A percentile compares a stretch with the other conserved stretches of the same genome.
These are phyloP conservation scores for Trichoderma lentiforme DNA, from an alignment of 2,329 filamentous ascomycete species.

Conservation along the genomic window DNA sequence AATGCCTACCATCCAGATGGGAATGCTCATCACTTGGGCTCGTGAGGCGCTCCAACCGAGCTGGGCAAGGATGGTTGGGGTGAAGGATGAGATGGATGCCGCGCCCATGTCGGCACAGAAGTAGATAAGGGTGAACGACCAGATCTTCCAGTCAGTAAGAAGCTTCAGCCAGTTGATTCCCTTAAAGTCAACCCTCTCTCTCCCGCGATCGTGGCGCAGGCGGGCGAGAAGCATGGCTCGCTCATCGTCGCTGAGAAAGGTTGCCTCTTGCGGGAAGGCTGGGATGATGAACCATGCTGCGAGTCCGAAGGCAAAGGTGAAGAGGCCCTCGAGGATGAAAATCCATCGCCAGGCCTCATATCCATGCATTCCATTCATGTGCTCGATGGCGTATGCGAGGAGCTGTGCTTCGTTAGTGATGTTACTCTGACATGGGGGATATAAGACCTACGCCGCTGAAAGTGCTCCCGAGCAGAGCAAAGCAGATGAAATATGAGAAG, in stretches of 20 bases:
- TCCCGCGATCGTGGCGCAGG: not conserved
- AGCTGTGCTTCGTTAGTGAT: conserved; percentile 14
- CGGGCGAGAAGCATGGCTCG: not conserved
- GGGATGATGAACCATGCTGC: not conserved
- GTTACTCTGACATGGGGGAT: not conserved
- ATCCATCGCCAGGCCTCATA: conserved; percentile 48
- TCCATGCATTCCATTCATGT: conserved; percentile 45
- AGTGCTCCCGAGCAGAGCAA: not conserved
- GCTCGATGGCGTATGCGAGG: conserved; percentile 46
- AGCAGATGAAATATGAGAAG: conserved; percentile 1
- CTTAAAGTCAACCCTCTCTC: not conserved
- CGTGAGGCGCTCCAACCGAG: not conserved
- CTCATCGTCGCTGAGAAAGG: not conserved
- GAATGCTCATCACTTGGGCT: not conserved
- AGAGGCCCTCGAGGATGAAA: conserved; percentile 46
- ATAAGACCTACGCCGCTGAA: not conserved
- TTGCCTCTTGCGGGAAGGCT: not conserved
- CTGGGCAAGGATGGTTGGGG: not conserved
- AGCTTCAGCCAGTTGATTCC: not conserved
- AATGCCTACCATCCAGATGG: not conserved
- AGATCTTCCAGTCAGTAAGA: not conserved
- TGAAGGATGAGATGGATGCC: not conserved
- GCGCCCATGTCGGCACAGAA: conserved; percentile 1
- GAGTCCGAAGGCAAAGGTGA: not conserved
- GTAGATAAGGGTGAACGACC: not conserved